Evolutionary conservation across 208 protist genomes (phyloP), one percentile per base, ranked within the genome.

Genomic region (Naegleria fowleri): DNA sequence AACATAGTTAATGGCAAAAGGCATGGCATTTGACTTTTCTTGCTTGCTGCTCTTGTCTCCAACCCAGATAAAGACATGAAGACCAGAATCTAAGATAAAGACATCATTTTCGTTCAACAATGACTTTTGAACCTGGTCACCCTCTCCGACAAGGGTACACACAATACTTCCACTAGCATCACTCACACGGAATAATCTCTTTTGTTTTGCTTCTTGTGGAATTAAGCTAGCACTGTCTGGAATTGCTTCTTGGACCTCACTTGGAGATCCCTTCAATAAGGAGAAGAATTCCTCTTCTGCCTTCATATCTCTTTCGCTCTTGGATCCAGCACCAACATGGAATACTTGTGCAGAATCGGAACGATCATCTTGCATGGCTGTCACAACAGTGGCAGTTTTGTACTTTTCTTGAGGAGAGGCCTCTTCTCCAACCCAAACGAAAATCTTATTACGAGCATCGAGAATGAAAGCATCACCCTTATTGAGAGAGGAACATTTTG

Each of bases 401-500:
- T 29, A 58, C 40, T 36, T 25, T 87, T 93, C 92, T 29, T 39
- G 33, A 51, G 7, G 9, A 51, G 67, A 36, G 0, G 38, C 11
- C 19, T 86, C 48, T 25, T 38, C 43, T 85, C 92, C 92, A 36
- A 67, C 15, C 93, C 86, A 92, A 41, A 92, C 41, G 33, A 88
- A 90, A 75, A 93, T 67, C 29, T 55, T 88, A 0, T 41, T 48
- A 58, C 90, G 91, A 36, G 9, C 76, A 90, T 94, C 93, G 91
- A 95, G 93, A 52, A 95, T 48, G 85, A 95, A 95, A 22, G 91
- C 91, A 92, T 95, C 94, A n/a, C 91, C 93, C 39, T 92, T 29
- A 91, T 94, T 94, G 15, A 95, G 29, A 1, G 85, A 91, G 15
- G 0, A 0, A 16, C 5, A 9, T 22, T 0, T 36, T 15, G 92